Percentiles rank a stretch among this genome's conserved stretches.
Evolutionary conservation across 2,329 filamentous ascomycete species (phyloP).

Genomic region (Claviceps pusilla): DNA sequence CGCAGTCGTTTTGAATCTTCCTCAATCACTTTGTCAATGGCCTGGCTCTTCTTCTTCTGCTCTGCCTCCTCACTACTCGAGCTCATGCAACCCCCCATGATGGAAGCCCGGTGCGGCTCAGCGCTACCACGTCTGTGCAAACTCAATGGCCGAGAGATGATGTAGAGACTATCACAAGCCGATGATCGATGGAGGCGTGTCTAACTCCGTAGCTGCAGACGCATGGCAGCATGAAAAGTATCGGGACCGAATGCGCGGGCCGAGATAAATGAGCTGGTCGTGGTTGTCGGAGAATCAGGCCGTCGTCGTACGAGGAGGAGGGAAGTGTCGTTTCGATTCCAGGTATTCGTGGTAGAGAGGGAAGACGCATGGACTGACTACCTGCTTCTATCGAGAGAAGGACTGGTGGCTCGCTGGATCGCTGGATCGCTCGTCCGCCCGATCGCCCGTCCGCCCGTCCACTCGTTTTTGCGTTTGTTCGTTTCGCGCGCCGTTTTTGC

Average conservation of each 20-base stretch:
- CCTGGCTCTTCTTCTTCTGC: slow-evolving; percentile 90
- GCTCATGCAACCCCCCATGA: slow-evolving; percentile 91
- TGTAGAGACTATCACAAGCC: not conserved
- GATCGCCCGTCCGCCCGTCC: too few species aligned
- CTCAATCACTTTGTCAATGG: slow-evolving; percentile 84
- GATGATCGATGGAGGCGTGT: not conserved
- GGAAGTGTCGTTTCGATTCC: not conserved
- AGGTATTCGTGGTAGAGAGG: not conserved
- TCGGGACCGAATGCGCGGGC: not conserved
- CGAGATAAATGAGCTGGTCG: not conserved
- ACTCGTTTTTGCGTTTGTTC: too few species aligned
- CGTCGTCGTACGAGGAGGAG: not conserved
- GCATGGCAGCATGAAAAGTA: slow-evolving; percentile 1
- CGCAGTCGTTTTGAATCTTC: slow-evolving; percentile 86
- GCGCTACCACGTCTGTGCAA: slow-evolving; percentile 1
- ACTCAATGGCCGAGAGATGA: not conserved
- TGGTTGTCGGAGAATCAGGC: not conserved
- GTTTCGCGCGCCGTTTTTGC: not conserved
- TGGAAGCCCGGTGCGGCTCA: slow-evolving; percentile 16
- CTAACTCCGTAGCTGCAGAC: not conserved
- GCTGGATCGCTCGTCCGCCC: not conserved
- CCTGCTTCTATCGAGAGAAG: not conserved
- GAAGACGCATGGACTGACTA: not conserved
- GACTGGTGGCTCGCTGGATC: not conserved
- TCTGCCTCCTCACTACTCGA: slow-evolving; percentile 73